These are phyloP conservation scores for Thamnidium elegans DNA, from an alignment of 192 early-diverging fungal species.

Conservation along the genomic window DNA sequence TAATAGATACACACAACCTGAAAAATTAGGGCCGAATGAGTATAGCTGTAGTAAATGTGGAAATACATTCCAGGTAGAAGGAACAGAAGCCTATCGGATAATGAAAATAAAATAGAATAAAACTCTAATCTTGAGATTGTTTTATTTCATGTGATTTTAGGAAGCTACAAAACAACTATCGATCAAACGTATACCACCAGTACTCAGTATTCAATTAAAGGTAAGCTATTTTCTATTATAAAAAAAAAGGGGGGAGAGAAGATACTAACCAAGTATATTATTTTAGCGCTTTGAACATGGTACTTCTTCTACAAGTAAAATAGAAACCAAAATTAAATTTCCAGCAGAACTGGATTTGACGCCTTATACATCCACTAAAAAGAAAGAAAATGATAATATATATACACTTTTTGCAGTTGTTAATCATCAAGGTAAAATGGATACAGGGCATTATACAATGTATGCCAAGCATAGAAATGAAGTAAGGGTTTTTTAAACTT, in stretches of 20 bases:
- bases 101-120: not conserved
- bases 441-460: constrained; percentile 95
- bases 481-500: constrained; percentile 38
- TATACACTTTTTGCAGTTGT: constrained; percentile 92
- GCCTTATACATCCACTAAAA: constrained; percentile 68
- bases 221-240: constrained; percentile 41
- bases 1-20: constrained; percentile 67
- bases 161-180: constrained; percentile 88
- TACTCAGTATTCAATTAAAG: constrained; percentile 91
- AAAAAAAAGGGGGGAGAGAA: not conserved
- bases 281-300: constrained; percentile 81
- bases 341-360: constrained; percentile 89
- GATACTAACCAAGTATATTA: not conserved
- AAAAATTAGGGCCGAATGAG: constrained; percentile 64
- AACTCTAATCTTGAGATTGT: too few relatives aligned
- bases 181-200: constrained; percentile 80
- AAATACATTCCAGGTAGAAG: constrained; percentile 34
- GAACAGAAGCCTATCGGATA: not conserved
- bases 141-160: constrained; percentile 16
- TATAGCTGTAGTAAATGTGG: constrained; percentile 74
- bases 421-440: constrained; percentile 85
- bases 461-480: constrained; percentile 73
- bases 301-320: constrained; percentile 60
- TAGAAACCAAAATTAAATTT: constrained; percentile 84
- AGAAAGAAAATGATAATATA: constrained; percentile 50